These are phyloP conservation scores for Epichloe hybrida DNA, from an alignment of 2,329 filamentous ascomycete species.

Conservation along the genomic window DNA sequence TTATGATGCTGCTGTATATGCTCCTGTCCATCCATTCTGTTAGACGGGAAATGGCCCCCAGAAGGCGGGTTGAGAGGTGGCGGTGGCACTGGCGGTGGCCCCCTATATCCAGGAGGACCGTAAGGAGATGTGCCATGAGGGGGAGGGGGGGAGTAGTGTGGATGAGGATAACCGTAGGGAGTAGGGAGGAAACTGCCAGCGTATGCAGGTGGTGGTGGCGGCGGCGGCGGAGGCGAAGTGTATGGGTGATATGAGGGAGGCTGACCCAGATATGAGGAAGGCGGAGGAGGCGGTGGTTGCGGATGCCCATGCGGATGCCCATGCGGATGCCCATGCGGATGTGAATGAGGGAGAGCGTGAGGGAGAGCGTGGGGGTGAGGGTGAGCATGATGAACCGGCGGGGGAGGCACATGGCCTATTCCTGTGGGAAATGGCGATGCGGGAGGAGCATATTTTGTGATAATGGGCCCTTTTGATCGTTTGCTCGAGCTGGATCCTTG, in stretches of 20 bases:
- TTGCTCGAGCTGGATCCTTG: constrained; percentile 16
- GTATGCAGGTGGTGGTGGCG: constrained; percentile 7
- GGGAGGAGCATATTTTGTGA: constrained; percentile 22
- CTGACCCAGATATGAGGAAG: constrained; percentile 12
- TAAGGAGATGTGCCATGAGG: constrained; percentile 9
- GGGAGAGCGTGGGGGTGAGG: not conserved
- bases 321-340: constrained; percentile 1
- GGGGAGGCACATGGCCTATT: constrained; percentile 12
- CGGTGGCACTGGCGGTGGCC: not conserved
- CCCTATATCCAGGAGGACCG: constrained; percentile 7
- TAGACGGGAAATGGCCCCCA: not conserved
- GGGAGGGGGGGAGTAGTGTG: constrained; percentile 12
- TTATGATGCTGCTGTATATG: not conserved
- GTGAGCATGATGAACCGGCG: constrained; percentile 10
- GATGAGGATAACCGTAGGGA: constrained; percentile 13
- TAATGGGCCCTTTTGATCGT: constrained; percentile 21
- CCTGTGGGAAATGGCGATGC: constrained; percentile 8
- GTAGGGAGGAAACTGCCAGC: constrained; percentile 12
- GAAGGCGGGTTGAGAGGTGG: constrained; percentile 6
- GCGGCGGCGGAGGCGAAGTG: constrained; percentile 5
- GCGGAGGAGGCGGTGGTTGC: constrained; percentile 1
- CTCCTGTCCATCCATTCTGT: constrained; percentile 2
- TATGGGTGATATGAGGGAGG: constrained; percentile 14
- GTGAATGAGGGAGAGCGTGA: constrained; percentile 1
- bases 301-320: not conserved